Evolutionary conservation across 2,329 filamentous ascomycete genomes (phyloP), one percentile per base, ranked within the genome.

Genomic region (Ceratocystis cacaofunesta): DNA sequence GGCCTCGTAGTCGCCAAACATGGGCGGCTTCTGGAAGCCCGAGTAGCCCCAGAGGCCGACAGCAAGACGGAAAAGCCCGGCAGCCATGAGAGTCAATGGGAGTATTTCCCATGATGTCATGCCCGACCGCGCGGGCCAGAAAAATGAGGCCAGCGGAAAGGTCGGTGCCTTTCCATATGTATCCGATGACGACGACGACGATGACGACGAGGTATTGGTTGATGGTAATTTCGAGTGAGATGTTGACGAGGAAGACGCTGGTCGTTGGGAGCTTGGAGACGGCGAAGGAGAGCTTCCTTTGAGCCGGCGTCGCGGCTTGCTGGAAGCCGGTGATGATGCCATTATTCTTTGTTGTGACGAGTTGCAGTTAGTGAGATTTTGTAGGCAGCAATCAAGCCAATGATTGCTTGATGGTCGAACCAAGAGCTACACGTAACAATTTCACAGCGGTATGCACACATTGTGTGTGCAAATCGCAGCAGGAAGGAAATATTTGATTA

Each of bases 1-100:
- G 2, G 95, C 94, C 78, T 99, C 94, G 76, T 96, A 99, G 75
- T 99, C 94, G 69, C 94, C 94, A 72, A 92, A 89, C 85, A 96
- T 91, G 5, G 94, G 94, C 44, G 92, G 92, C 68, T 83, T 84
- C 67, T 87, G 79, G 72, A 87, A 89, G 65, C 92, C 89, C 71
- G 94, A 99, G 75, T 97, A 96, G 66, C 90, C 90, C 90, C 94
- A 97, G 55, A 97, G 79, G 32, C 91, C 88, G 61, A 90, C 88
- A 41, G 89, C 87, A 94, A 94, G 97, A 71, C 94, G 82, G 73
- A 97, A 96, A 60, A 99, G 81, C 22, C 91, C 92, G n/a, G 85
- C 90, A 1, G 82, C 83, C 88, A 97, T 96, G 64, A 99, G 78
- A 3, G 96, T 86, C 70, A 95, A 78, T 1, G 94, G 92, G 41